Base-by-base conservation (phyloP, 345 rosid species). In the Brassica carinata region DNA sequence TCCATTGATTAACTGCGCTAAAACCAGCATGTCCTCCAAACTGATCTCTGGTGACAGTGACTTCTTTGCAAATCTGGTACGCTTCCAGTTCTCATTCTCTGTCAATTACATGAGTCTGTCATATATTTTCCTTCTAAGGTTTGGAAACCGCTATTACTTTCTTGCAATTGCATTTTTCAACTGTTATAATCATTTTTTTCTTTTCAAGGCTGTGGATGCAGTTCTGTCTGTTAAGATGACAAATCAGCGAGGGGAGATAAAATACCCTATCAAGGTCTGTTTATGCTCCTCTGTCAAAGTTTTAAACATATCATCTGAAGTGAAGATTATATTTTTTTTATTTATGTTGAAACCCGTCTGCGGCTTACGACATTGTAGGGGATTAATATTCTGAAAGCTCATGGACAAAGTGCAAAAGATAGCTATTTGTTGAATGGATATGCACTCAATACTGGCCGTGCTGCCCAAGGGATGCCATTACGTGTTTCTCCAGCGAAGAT, bases 1-100 rank as follows among this genome's bases (percentile, higher is more conserved):
- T 27, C 30, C 96, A 80, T 84, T 96, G 51, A 82, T 96, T 59
- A 96, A 94, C 82, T 94, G 95, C 84, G 99, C 98, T 51, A 96
- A 96, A 83, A 96, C 98, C 65, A 94, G 97, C 86, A 94, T 96
- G 97, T 96, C 99, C 70, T 96, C 99, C 2, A 96, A 94, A 87
- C 83, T 96, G 86, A 92, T 96, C 84, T 90, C 91, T 67, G 88
- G 85, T 75, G 97, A 96, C 85, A 91, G 97, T 62, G 93, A 96
- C 88, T 89, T 92, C 86, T 96, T 94, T 66, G 97, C 99, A 7
- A 89, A 92, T 87, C 53, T 94, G 98, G 99, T 94, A 89, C 62
- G 45, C 62, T 48, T 85, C 58, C 65, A 23, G 30, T 34, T 72
- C 63, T 66, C 63, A 2, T 43, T 66, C 5, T 15, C 43, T 66